phyloP scores from a whole-genome alignment of 805 yeast species.

The Candida manassasensis region DNA sequence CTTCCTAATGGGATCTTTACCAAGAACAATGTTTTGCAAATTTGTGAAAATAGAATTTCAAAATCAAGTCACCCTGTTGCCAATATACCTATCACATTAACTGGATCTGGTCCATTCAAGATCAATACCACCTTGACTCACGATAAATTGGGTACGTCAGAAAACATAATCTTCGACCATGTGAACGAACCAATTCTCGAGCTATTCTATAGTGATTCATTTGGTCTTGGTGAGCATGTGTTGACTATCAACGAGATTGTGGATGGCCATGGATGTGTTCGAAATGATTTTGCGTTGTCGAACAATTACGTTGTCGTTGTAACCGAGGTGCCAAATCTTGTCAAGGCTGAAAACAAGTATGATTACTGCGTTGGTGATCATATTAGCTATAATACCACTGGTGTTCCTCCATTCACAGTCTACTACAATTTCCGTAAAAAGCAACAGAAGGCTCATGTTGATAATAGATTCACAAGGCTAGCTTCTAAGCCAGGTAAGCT shows the following conservation, averaged over 20 bases:
- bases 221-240: slow-evolving; percentile 62
- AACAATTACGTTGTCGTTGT: slow-evolving; percentile 53
- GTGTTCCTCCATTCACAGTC: slow-evolving; percentile 75
- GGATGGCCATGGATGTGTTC: slow-evolving; percentile 69
- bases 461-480: slow-evolving; percentile 49
- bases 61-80: slow-evolving; percentile 21
- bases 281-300: slow-evolving; percentile 32
- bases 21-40: slow-evolving; percentile 44
- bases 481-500: slow-evolving; percentile 83
- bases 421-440: slow-evolving; percentile 68
- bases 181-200: slow-evolving; percentile 6
- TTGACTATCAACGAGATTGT: slow-evolving; percentile 52
- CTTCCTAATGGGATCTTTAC: slow-evolving; percentile 59
- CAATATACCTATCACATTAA: slow-evolving; percentile 46
- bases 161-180: slow-evolving; percentile 7
- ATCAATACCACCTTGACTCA: slow-evolving; percentile 56
- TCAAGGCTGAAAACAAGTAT: slow-evolving; percentile 17
- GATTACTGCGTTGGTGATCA: slow-evolving; percentile 93
- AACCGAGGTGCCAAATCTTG: slow-evolving; percentile 72
- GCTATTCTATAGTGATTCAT: slow-evolving; percentile 44
- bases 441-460: slow-evolving; percentile 52
- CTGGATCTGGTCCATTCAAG: slow-evolving; percentile 60
- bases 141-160: slow-evolving; percentile 50
- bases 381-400: slow-evolving; percentile 68
- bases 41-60: slow-evolving; percentile 34